Evolutionary conservation across 2,329 filamentous ascomycete genomes (phyloP).

Genomic region (Alternaria gansuensis): DNA sequence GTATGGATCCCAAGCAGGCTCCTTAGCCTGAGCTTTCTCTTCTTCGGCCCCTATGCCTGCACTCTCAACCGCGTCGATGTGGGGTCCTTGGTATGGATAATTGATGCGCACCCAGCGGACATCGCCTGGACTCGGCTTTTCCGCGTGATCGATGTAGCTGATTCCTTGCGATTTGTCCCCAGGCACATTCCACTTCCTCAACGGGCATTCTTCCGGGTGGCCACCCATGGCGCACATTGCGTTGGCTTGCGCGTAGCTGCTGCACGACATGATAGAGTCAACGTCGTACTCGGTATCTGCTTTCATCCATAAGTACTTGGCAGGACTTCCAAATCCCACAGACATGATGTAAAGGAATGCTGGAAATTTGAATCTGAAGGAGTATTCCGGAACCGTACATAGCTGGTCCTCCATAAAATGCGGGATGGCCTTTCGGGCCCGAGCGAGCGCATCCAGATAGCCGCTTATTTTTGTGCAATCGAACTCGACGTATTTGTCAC

Average conservation of each 20-base stretch:
- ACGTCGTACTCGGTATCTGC: neutral
- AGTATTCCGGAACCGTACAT: neutral
- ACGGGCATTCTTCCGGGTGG: neutral
- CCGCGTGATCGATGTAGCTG: neutral
- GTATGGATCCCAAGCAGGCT: neutral
- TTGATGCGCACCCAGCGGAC: neutral
- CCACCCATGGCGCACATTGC: neutral
- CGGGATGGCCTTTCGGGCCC: neutral
- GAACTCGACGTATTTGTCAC: neutral
- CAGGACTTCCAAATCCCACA: neutral
- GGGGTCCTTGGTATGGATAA: slow-evolving; percentile 1
- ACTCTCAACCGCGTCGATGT: neutral
- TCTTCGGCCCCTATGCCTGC: neutral
- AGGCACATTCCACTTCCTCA: slow-evolving; percentile 1
- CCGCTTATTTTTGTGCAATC: neutral
- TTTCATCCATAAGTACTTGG: slow-evolving; percentile 2
- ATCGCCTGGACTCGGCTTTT: neutral
- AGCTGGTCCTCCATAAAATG: neutral
- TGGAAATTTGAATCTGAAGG: neutral
- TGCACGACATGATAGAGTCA: neutral
- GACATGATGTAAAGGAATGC: neutral
- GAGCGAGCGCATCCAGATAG: neutral
- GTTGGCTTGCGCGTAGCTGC: neutral
- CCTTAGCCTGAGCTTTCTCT: neutral
- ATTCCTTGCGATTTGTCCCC: neutral